phyloP scores from a whole-genome alignment of 192 early-diverging fungal species.

The Coemansia sp. region DNA sequence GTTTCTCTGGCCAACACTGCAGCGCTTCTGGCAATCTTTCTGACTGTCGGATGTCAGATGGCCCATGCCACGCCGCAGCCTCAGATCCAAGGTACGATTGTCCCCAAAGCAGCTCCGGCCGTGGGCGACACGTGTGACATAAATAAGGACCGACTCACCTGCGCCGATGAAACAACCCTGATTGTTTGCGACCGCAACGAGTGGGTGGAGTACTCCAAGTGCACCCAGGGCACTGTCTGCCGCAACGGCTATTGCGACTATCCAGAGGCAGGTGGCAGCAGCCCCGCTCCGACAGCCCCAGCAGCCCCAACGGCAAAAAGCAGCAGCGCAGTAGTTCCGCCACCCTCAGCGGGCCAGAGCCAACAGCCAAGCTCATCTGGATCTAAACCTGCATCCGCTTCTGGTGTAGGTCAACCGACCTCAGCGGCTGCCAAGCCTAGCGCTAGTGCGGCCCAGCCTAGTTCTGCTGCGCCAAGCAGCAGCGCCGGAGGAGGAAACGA shows the following conservation, averaged over 20 bases:
- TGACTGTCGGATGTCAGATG: constrained; percentile 19
- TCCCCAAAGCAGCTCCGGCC: constrained; percentile 6
- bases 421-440: not conserved
- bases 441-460: not conserved
- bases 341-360: not conserved
- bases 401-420: constrained; percentile 9
- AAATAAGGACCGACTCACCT: constrained; percentile 18
- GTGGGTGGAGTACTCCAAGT: constrained; percentile 35
- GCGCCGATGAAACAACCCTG: constrained; percentile 22
- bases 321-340: not conserved
- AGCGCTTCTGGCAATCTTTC: constrained; percentile 16
- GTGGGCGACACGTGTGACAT: constrained; percentile 24
- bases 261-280: not conserved
- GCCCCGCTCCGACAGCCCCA: not conserved
- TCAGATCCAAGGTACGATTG: constrained; percentile 22
- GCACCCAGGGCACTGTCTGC: constrained; percentile 36
- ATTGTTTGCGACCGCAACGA: constrained; percentile 36
- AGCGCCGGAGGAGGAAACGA: constrained; percentile 8
- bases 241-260: constrained; percentile 28
- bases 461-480: not conserved
- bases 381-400: constrained; percentile 5
- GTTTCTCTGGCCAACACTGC: constrained; percentile 27
- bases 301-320: not conserved
- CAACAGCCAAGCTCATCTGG: constrained; percentile 4
- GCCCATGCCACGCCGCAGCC: constrained; percentile 17